Conservation (phyloP, 192 early-diverging fungal species). For the Chytriomyces sp. region DNA sequence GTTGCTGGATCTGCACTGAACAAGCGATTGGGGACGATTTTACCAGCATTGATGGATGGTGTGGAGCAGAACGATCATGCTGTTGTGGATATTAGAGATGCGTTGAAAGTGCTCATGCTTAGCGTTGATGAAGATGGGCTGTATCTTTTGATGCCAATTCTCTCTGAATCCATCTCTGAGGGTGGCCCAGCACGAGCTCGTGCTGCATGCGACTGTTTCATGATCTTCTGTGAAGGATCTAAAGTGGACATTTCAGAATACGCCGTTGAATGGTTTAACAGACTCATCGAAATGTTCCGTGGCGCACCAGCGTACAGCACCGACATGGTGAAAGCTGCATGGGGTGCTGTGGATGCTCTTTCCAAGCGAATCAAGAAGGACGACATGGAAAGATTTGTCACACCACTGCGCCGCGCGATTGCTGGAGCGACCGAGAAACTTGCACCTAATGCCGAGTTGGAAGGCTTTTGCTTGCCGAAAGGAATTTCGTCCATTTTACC, state of each 20-base stretch:
- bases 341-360: slow-evolving; percentile 81
- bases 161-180: slow-evolving; percentile 68
- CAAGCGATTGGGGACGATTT: slow-evolving; percentile 78
- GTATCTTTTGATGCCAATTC: slow-evolving; percentile 74
- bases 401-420: slow-evolving; percentile 70
- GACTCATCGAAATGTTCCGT: slow-evolving; percentile 75
- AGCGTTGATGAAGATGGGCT: slow-evolving; percentile 85
- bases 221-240: slow-evolving; percentile 69
- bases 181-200: slow-evolving; percentile 15
- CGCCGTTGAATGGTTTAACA: slow-evolving; percentile 80
- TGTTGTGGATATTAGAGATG: slow-evolving; percentile 71
- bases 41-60: slow-evolving; percentile 81
- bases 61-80: slow-evolving; percentile 71
- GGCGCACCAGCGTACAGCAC: slow-evolving; percentile 44
- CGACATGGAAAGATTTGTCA: slow-evolving; percentile 81
- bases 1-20: slow-evolving; percentile 89
- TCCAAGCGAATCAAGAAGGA: slow-evolving; percentile 86
- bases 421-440: slow-evolving; percentile 58
- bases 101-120: slow-evolving; percentile 72
- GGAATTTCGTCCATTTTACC: slow-evolving; percentile 89
- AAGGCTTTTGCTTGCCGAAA: slow-evolving; percentile 91
- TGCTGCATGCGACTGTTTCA: slow-evolving; percentile 67
- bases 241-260: slow-evolving; percentile 65
- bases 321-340: slow-evolving; percentile 72
- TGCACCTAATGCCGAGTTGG: slow-evolving; percentile 52